Conservation (phyloP, 345 rosid genomes). For the Lepidium didymum region DNA sequence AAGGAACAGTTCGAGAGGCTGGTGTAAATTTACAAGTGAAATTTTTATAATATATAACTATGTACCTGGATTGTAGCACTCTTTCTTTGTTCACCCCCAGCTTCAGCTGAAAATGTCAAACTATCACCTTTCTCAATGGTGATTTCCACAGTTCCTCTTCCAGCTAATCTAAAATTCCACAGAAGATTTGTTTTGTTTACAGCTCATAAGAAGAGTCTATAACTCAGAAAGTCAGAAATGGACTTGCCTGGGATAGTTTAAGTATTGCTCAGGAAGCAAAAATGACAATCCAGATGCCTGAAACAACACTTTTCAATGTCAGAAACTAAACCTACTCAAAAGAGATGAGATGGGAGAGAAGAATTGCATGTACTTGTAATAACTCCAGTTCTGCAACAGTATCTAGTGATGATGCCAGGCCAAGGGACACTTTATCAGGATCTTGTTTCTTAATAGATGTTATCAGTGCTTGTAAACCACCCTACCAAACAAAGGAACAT, state of each 20-base stretch:
- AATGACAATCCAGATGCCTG: constrained; percentile 97
- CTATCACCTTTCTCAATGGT: constrained; percentile 78
- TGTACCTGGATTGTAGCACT: constrained; percentile 71
- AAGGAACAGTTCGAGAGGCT: not conserved
- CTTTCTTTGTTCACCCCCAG: constrained; percentile 68
- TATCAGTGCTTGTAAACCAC: constrained; percentile 74
- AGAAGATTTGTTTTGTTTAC: not conserved
- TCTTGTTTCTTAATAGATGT: constrained; percentile 72
- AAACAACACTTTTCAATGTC: constrained; percentile 21
- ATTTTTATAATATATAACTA: not conserved
- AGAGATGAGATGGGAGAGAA: not conserved
- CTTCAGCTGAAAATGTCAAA: constrained; percentile 68
- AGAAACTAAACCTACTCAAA: not conserved
- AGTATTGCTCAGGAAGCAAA: constrained; percentile 77
- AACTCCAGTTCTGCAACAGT: constrained; percentile 81
- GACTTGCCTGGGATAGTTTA: constrained; percentile 78
- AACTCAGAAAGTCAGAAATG: not conserved
- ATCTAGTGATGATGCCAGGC: constrained; percentile 76
- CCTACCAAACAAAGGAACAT: constrained; percentile 38
- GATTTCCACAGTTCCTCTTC: constrained; percentile 79
- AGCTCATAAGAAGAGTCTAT: not conserved
- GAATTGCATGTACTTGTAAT: constrained; percentile 54
- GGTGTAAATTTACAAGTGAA: not conserved
- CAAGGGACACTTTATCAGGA: constrained; percentile 83
- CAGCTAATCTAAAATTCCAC: constrained; percentile 53